Base-by-base conservation (phyloP, 352 stramenopile genomes). In the Phytophthora syringae region DNA sequence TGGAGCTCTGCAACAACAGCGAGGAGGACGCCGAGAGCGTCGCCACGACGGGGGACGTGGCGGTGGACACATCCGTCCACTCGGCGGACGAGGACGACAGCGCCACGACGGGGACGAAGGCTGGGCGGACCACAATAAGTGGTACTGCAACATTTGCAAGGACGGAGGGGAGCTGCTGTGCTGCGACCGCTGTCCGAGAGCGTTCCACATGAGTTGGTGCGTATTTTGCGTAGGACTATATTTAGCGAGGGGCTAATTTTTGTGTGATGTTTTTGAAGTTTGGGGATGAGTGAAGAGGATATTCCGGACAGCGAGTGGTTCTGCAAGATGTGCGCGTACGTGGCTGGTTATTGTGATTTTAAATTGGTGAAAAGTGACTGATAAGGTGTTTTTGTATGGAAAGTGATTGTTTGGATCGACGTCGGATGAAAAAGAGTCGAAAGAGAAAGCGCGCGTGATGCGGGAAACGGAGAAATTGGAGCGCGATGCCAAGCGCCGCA, bases 81-180 rank as follows among this genome's bases (percentile, higher is more conserved):
- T 77, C 73, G 34, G 69, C 58, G 3, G 73, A 80, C 24, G 76
- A 80, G 42, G 70, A 80, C 32, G 76, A 86, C 21, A 79, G 77
- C 11, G 76, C 66, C 11, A 70, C 82, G 57, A 84, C 58, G 67
- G 64, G 4, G 79, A 92, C 56, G 86, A 94, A 34, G 82, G 79
- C 43, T 94, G 86, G 86, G 76, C 84, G 1, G 88, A 96, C 62
- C 86, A 96, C 64, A 96, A 96, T 66, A 86, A 86, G 21, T 94
- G 86, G 86, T 96, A 96, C 70, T 96, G 88, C 72, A 96, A 96
- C 64, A 94, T 96, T 30, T 96, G 88, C 77, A 96, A 96, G 61
- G 89, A 94, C 32, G 84, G 83, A 43, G 93, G 92, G 32, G 88
- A 97, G 58, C 52, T 98, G 44, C 70, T 98, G 24, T 97, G 87